Evolutionary conservation across 1,284 basidiomycete genomes (phyloP), one percentile per base, ranked within the genome.

Genomic region (Ganoderma lingzhi): DNA sequence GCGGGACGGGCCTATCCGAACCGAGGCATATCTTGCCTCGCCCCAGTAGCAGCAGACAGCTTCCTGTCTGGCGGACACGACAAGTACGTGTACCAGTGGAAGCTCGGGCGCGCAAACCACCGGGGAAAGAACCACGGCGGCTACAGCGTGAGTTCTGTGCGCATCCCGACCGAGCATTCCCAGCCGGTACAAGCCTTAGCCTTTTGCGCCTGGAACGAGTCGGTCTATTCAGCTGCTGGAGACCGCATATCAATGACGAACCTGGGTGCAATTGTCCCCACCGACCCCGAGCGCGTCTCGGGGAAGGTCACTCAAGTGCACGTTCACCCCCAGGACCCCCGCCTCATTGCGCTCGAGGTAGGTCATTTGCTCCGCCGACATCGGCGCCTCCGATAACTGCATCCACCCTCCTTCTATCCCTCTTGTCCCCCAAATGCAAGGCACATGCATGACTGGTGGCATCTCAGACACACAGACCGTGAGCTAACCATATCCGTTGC

Each of bases 261-360:
- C 68, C 75, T 84, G 72, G 78, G 74, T 73, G 78, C 79, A 39
- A 69, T 73, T 56, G 71, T 59, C 61, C 74, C 74, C 59, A 73
- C 77, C 10, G 71, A 70, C 66, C 72, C 76, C 8, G 75, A 78
- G 51, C 77, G 75, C 30, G 76, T 86, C 62, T 84, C 83, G 67
- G 74, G 72, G 9, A 71, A 71, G 28, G 77, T 87, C 30, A 76
- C 81, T 63, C 85, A 87, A 61, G 81, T 88, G 53, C 86, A 88
- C 73, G 74, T 82, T 35, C 82, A 84, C 70, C 83, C 82, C 23
- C 80, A 85, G 69, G 80, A 79, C 64, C 79, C 80, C 23, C 77
- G 81, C 67, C 71, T 88, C 67, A 80, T 83, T 39, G 76, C 86
- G 55, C 77, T 88, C 32, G 87, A 88, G 81, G 86, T 84, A 67